Base-by-base conservation (phyloP, 2,329 filamentous ascomycete genomes). In the Colletotrichum phormii region DNA sequence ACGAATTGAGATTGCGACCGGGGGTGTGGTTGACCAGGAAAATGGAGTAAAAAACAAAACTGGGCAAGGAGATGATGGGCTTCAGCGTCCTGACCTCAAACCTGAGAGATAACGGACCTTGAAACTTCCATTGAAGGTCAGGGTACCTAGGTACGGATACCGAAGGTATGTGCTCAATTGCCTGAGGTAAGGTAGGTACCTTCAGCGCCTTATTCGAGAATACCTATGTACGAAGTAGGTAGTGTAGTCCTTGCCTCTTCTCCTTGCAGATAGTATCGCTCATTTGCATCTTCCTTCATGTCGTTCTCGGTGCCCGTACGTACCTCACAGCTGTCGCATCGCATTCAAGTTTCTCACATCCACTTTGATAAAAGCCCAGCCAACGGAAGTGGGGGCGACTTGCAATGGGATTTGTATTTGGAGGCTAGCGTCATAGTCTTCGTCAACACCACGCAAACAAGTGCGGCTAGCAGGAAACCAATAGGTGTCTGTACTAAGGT, bases 1-100 rank as follows among this genome's bases (percentile, higher is more conserved):
- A 15, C 22, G 54, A 49, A 33, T 66, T 73, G 46, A 57, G 15
- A 65, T 71, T 57, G 49, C 49, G 61, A 71, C 66, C 13, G 64
- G 49, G 51, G 35, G 11, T 8, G 29, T 24, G 35, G 46, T 46
- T 57, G 37, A 26, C 37, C 54, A 37, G 62, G 49, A 54, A 24
- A 31, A 22, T 22, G 42, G 51, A 55, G 54, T 29, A 24, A 42
- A 37, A 55, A 60, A 64, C 46, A 29, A 55, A 26, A 29, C 53
- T 24, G 53, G 26, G 24, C 49, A 64, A 55, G 61, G 31, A 55
- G 24, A 26, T 26, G n/a, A n/a, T 4, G 42, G 42, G 42, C 42
- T 49, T 24, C 13, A 31, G 35, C 24, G 46, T 18, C 26, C 26
- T 12, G 42, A 18, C 42, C 42, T 42, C 15, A 18, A 18, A n/a